Base-by-base conservation (phyloP, 306 rosid genomes). In the Prunus salicina region DNA sequence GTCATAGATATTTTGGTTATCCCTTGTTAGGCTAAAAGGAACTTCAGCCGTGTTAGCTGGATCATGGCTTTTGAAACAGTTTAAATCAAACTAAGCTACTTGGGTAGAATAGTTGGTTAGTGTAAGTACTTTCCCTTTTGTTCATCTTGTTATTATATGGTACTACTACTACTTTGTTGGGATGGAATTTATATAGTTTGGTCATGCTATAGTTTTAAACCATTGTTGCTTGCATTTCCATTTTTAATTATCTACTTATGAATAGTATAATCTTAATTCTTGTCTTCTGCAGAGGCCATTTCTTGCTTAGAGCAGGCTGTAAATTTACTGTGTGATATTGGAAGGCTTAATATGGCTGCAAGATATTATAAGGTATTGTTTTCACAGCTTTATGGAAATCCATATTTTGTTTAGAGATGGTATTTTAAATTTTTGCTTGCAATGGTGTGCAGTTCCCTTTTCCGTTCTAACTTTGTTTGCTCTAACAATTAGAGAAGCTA, bases 341-440 rank as follows among this genome's bases (percentile, higher is more conserved):
- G 99, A 82, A 87, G 98, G 87, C 96, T 95, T 76, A 90, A 85
- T 70, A 91, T 95, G 99, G 97, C 99, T 78, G 99, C 98, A 52
- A 92, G 97, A 80, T 91, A 87, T 80, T 88, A 82, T 64, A 95
- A 95, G 98, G 99, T 89, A 85, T 60, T 52, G 30, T 60, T 57
- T 76, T 8, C 24, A 7, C 75, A 75, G 66, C 27, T 32, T 66
- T 9, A 57, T 52, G 25, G 34, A 66, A 14, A 49, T 77, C 74
- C 73, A 30, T 14, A 22, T 63, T 25, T 28, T 63, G 67, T 71
- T 30, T n/a, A 38, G 43, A 74, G 53, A 60, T 14, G 70, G 74
- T 67, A 76, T 55, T 14, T 61, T 72, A 62, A 63, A 70, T 32
- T 60, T 64, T 24, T 45, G 25, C 22, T 16, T 60, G n/a, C 65